Base-by-base conservation (phyloP, 495 filamentous ascomycete species). In the Extremus antarcticus region DNA sequence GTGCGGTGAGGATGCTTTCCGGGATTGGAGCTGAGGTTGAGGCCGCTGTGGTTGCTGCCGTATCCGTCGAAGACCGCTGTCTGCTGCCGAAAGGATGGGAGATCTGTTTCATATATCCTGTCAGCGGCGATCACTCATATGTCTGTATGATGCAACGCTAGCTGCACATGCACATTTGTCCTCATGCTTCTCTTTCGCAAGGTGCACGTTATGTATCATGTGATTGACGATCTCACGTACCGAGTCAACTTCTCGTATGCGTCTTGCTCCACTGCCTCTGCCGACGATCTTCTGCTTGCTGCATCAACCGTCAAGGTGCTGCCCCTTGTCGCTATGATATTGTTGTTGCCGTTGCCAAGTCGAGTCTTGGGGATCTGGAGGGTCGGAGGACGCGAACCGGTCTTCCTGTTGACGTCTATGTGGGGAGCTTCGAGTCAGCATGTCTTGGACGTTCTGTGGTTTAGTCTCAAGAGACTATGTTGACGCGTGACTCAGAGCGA, bases 21-120 rank as follows among this genome's bases (percentile, higher is more conserved):
- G 47, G 11, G 63, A 29, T 20, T 39, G 35, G 9, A 9, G 35
- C 10, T 8, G 9, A 19, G 46, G 25, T 3, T 29, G 47, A 35
- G 29, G 29, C 11, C n/a, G n/a, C n/a, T 53, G 22, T 59, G 83
- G 85, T 62, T 87, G 84, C 66, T 95, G 90, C 57, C 92, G 86
- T 70, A 97, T 97, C 61, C 92, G 85, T 66, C 90, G 82, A 63
- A 98, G 77, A 54, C 92, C 92, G 50, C 90, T 58, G 38, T 58
- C 56, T 21, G 29, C 43, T 17, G 51, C 8, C 13, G 55, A 45
- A 21, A 62, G 55, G 9, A 62, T 58, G 35, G 59, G 59, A 7
- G 59, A 62, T 50, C 59, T 62, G 41, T 2, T 13, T 40, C 11
- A 15, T 22, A 40, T 17, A 25, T 25, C 22, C 20, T 1, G 23